Conservation (phyloP, 2,329 filamentous ascomycete species). For the Colletotrichum falcatum region DNA sequence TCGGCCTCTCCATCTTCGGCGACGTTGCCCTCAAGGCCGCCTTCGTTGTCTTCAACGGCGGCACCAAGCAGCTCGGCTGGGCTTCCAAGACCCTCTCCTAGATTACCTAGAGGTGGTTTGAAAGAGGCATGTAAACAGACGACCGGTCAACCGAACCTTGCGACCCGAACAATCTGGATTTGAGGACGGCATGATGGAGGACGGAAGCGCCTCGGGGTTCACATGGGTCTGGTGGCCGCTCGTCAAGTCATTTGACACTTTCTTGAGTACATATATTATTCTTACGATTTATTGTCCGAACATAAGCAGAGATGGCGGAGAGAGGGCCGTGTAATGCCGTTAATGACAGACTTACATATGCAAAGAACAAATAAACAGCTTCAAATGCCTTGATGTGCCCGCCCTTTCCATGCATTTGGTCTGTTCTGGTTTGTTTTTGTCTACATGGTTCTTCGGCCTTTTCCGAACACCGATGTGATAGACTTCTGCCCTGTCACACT, state of each 20-base stretch:
- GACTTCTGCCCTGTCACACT: background rate
- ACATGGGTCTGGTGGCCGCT: background rate
- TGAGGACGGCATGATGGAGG: conserved; percentile 11
- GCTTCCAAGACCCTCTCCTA: conserved; percentile 46
- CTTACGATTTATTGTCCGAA: conserved; percentile 1
- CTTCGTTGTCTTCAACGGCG: conserved; percentile 68
- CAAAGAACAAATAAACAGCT: background rate
- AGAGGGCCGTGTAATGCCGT: conserved; percentile 3
- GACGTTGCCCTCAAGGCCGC: conserved; percentile 74
- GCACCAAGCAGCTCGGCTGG: conserved; percentile 55
- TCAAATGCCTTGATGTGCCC: too few species aligned
- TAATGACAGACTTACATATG: background rate
- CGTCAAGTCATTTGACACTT: conserved; percentile 12
- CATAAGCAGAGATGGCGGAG: conserved; percentile 10
- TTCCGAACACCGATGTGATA: conserved; percentile 22
- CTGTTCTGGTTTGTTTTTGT: background rate
- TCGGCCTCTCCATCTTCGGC: conserved; percentile 67
- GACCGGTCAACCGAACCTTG: background rate
- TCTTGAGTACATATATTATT: conserved; percentile 21
- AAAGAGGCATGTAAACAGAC: background rate
- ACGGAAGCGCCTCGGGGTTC: background rate
- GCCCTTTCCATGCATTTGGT: conserved; percentile 1
- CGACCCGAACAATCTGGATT: background rate
- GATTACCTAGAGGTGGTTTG: background rate
- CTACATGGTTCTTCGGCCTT: background rate